Percentiles rank a stretch among this genome's conserved stretches.
phyloP scores from a whole-genome alignment of 2,329 filamentous ascomycete species.

The Hysterium pulicare region DNA sequence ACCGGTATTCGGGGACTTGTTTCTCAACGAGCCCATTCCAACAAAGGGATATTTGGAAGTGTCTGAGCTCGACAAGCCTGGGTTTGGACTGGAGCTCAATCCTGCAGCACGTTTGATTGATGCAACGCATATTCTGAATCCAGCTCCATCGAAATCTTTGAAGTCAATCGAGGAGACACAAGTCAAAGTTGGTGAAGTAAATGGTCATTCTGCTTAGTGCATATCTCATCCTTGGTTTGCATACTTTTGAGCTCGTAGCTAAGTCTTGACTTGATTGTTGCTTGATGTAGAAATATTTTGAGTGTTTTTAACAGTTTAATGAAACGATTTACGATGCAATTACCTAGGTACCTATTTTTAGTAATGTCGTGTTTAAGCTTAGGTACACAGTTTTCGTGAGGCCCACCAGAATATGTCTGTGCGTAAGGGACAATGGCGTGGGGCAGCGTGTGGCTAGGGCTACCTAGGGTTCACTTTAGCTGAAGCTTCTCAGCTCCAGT shows the following conservation, averaged over 20 bases:
- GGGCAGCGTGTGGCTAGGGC: neutral
- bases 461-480: neutral
- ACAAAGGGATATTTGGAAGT: slow-evolving; percentile 77
- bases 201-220: slow-evolving; percentile 3
- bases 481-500: neutral
- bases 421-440: neutral
- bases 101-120: slow-evolving; percentile 76
- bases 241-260: too few species aligned
- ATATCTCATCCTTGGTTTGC: too few species aligned
- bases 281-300: too few species aligned
- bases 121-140: slow-evolving; percentile 68
- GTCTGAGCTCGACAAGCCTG: slow-evolving; percentile 78
- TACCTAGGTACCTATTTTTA: slow-evolving; percentile 2
- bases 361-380: neutral
- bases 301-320: too few species aligned
- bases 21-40: slow-evolving; percentile 86
- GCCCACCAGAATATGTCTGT: too few species aligned
- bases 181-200: neutral
- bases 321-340: too few species aligned
- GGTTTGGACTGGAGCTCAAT: slow-evolving; percentile 86
- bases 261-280: too few species aligned
- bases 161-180: slow-evolving; percentile 17
- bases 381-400: too few species aligned
- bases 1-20: slow-evolving; percentile 89
- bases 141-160: slow-evolving; percentile 51